Evolutionary conservation across 2,329 filamentous ascomycete genomes (phyloP).

Genomic region (Apiospora sp.): DNA sequence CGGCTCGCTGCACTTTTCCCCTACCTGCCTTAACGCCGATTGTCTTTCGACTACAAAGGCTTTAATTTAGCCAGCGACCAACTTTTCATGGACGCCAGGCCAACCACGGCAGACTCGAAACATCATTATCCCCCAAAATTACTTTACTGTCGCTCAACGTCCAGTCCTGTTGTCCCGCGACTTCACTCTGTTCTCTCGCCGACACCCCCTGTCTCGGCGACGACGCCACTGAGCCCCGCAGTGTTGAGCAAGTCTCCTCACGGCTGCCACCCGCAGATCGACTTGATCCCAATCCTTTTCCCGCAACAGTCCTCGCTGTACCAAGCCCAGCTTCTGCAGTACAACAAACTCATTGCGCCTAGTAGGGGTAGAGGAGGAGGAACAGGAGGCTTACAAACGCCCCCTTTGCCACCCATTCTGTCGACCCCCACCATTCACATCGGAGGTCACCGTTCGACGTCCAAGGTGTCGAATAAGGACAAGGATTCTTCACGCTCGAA

Average conservation of each 20-base stretch:
- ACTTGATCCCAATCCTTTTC: conserved; percentile 64
- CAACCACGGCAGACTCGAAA: conserved; percentile 57
- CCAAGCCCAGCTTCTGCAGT: conserved; percentile 69
- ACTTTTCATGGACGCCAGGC: conserved; percentile 61
- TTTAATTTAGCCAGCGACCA: conserved; percentile 32
- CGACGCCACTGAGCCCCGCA: conserved; percentile 17
- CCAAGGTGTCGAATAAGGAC: conserved; percentile 67
- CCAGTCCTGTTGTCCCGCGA: conserved; percentile 44
- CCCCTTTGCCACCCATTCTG: conserved; percentile 62
- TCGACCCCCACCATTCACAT: conserved; percentile 65
- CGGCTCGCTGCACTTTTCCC: not conserved
- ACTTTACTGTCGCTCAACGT: conserved; percentile 49
- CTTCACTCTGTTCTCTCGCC: conserved; percentile 39
- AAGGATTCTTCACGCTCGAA: conserved; percentile 48
- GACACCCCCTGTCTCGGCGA: conserved; percentile 18
- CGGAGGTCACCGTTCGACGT: conserved; percentile 60
- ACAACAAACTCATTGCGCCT: conserved; percentile 70
- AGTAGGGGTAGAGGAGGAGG: conserved; percentile 57
- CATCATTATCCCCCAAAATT: conserved; percentile 54
- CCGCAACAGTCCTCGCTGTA: conserved; percentile 67
- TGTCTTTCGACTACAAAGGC: conserved; percentile 21
- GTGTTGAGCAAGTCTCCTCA: conserved; percentile 35
- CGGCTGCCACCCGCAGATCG: conserved; percentile 51
- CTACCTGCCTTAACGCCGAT: not conserved
- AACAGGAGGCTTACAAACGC: conserved; percentile 60